Base-by-base conservation (phyloP, 257 asterid species). In the Gentiana straminea region DNA sequence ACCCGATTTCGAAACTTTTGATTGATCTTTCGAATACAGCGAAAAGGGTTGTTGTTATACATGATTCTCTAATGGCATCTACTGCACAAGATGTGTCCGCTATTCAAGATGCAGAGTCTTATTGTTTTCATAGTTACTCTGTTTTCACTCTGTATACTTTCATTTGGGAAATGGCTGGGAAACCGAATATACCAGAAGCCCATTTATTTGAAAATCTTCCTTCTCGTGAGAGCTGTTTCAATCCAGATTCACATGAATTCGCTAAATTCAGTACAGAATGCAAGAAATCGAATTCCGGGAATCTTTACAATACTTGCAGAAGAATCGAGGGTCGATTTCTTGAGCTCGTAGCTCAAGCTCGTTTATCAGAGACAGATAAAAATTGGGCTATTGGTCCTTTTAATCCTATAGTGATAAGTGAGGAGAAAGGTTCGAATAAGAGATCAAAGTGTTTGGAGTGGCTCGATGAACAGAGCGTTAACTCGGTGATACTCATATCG, bases 371-470 rank as follows among this genome's bases (percentile, higher is more conserved):
- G 4, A 63, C 66, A 2, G 60, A 70, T 13, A 63, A 13, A 7
- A 57, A 63, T 3, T 83, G 88, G 86, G 95, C 89, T 1, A 72
- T 86, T 35, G 95, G 95, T 1, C 95, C 95, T 0, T 79, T 86
- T 62, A 81, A 83, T 47, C 94, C 88, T 0, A 65, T 81, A 2
- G 49, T 41, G 0, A n/a, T 51, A 11, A 7, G 5, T 9, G 35
- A 44, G 8, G 54, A 65, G 50, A 61, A 49, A 7, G 11, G 33
- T 1, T 37, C 52, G 6, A 13, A 35, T 41, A 15, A 39, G 13
- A 57, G 70, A 2, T 74, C 78, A 41, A 63, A 50, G n/a, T 83
- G 91, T 66, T 15, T 86, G 8, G 46, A 62, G 8, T 86, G 95
- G 95, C 80, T 83, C 0, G 76, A 83, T 49, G 55, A 59, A 13